These are phyloP conservation scores for Mimosa pudica DNA, from an alignment of 306 rosid genomes.

Conservation along the genomic window DNA sequence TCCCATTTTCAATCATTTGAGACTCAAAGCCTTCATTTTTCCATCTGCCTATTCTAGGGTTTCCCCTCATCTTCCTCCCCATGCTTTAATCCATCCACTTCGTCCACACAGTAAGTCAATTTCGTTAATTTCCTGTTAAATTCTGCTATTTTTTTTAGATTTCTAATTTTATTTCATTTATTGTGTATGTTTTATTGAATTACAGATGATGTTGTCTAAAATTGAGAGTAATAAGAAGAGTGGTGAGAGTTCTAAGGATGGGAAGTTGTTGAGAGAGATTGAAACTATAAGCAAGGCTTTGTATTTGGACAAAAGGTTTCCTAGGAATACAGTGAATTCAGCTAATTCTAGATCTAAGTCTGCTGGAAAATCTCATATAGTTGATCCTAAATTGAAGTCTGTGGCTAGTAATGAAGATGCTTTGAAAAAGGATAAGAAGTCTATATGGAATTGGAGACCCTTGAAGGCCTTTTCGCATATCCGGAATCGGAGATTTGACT, in stretches of 20 bases:
- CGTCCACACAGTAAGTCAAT: slow-evolving; percentile 45
- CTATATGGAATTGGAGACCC: slow-evolving; percentile 83
- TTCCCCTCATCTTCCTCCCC: slow-evolving; percentile 38
- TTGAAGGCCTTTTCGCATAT: slow-evolving; percentile 65
- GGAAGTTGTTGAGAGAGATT: slow-evolving; percentile 62
- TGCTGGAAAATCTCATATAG: slow-evolving; percentile 35
- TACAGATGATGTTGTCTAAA: slow-evolving; percentile 56
- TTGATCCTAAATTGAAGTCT: slow-evolving; percentile 48
- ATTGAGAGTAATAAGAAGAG: slow-evolving; percentile 60
- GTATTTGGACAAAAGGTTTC: slow-evolving; percentile 42
- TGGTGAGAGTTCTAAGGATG: slow-evolving; percentile 56
- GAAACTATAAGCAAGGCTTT: slow-evolving; percentile 63
- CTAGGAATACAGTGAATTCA: slow-evolving; percentile 40
- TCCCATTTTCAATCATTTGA: slow-evolving; percentile 31
- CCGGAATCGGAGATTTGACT: slow-evolving; percentile 66
- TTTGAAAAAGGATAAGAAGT: slow-evolving; percentile 74
- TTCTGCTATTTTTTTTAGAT: slow-evolving; percentile 28
- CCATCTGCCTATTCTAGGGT: slow-evolving; percentile 37
- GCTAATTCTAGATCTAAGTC: slow-evolving; percentile 39
- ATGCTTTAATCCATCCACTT: slow-evolving; percentile 35
- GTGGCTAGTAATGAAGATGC: slow-evolving; percentile 48
- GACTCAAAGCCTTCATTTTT: slow-evolving; percentile 33
- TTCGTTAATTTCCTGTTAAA: slow-evolving; percentile 1
- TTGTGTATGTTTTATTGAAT: background rate
- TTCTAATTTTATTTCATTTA: background rate